phyloP scores from a whole-genome alignment of 345 rosid species.

The Moricandia moricandioides region DNA sequence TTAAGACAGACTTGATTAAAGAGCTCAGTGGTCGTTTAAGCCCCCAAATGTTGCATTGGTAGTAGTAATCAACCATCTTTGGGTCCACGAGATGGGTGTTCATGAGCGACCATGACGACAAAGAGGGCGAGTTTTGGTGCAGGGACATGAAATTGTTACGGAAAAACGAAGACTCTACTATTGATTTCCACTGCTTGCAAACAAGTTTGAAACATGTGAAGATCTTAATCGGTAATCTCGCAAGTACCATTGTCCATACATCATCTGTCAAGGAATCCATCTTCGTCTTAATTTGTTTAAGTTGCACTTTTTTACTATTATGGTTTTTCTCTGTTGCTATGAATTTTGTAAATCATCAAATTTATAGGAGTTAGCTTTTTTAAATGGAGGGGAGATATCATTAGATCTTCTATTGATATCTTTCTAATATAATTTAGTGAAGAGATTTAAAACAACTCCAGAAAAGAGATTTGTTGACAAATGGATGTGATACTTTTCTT shows the following conservation, averaged over 20 bases:
- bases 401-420: background rate
- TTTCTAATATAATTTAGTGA: too few species aligned
- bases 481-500: background rate
- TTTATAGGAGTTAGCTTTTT: too few species aligned
- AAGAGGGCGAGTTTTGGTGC: background rate
- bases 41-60: background rate
- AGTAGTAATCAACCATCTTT: background rate
- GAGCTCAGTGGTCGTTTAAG: background rate
- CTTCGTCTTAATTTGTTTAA: background rate
- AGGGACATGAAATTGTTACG: background rate
- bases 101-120: background rate
- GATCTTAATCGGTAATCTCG: slow-evolving; percentile 2
- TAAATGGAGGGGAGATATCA: too few species aligned
- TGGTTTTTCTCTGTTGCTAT: too few species aligned
- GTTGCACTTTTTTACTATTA: background rate
- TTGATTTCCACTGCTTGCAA: background rate
- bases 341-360: background rate
- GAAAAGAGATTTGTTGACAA: too few species aligned
- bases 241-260: background rate
- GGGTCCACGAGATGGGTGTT: background rate
- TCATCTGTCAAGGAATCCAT: background rate
- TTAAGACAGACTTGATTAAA: background rate
- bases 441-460: too few species aligned
- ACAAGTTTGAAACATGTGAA: background rate
- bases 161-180: background rate